Base-by-base conservation (phyloP, 1,139 yeast species). In the Suhomyces taliae region DNA sequence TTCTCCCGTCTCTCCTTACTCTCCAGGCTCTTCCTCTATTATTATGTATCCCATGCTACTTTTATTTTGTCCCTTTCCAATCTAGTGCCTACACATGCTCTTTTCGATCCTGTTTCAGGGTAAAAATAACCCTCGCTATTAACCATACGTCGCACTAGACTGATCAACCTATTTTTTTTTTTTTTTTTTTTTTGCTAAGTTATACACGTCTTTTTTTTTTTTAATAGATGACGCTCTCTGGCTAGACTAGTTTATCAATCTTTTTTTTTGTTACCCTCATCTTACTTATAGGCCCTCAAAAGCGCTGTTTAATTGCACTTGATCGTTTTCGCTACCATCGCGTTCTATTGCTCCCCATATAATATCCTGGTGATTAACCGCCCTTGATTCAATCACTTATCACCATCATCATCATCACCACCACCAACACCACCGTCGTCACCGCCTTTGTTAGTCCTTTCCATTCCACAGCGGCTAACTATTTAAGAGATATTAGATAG, bases 141-240 rank as follows among this genome's bases (percentile, higher is more conserved):
- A 40, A 44, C 47, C 41, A 44, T 39, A 29, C 41, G 24, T 43
- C 46, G 46, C 46, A 35, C 43, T 36, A 36, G n/a, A 4, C 32
- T 29, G 32, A 29, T 29, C 32, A 29, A 29, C 32, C n/a, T 36
- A 8, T 36, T 36, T 36, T 42, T 37, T 27, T 40, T 42, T 38
- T 37, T 35, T 35, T 42, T 37, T 27, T 35, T 40, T 42, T 38
- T 37, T 40, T 46, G 43, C 40, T 38, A 40, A 36, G 14, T 37
- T n/a, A 34, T 38, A 46, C 49, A 46, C 49, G 49, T 43, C 49
- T 45, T 42, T 45, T 45, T 45, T 14, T 14, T 37, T 37, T 32
- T 26, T 27, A 40, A 32, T 46, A 46, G 46, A 46, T 46, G 49
- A 46, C 49, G 41, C 46, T 45, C 19, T 29, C 19, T 29, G 32